A percentile compares a stretch with the other conserved stretches of the same genome.
Evolutionary conservation across 208 protist genomes (phyloP).

Genomic region (Trypanosoma congolense): DNA sequence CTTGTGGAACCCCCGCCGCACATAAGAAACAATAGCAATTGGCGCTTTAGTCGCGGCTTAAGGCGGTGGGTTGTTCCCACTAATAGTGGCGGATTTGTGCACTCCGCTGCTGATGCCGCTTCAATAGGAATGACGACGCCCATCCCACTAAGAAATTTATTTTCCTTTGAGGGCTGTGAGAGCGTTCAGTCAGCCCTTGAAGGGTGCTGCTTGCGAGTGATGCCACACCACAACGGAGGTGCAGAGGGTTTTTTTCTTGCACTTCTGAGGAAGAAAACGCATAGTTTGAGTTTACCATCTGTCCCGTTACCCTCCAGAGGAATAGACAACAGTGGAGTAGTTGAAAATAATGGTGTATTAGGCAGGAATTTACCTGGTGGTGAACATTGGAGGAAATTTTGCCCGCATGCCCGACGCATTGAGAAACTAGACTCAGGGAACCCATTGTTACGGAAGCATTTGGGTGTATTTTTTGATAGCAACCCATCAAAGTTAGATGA

Average conservation of each 20-base stretch:
- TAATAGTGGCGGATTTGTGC: slow-evolving; percentile 45
- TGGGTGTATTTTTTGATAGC: slow-evolving; percentile 31
- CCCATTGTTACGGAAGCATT: slow-evolving; percentile 22
- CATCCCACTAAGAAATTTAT: slow-evolving; percentile 27
- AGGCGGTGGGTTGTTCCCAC: slow-evolving; percentile 59
- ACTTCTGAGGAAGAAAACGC: slow-evolving; percentile 28
- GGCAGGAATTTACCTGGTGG: not conserved
- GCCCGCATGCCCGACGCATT: slow-evolving; percentile 19
- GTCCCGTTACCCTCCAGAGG: not conserved
- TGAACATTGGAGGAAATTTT: slow-evolving; percentile 5
- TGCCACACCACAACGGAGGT: slow-evolving; percentile 57
- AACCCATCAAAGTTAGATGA: slow-evolving; percentile 6
- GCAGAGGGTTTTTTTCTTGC: slow-evolving; percentile 78
- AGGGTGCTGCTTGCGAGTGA: slow-evolving; percentile 49
- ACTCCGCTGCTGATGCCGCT: slow-evolving; percentile 29
- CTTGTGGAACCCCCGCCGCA: slow-evolving; percentile 33
- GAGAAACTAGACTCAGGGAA: slow-evolving; percentile 15
- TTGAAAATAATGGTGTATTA: not conserved
- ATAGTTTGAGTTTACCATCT: not conserved
- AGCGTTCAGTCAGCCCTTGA: slow-evolving; percentile 3
- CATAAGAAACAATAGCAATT: slow-evolving; percentile 5
- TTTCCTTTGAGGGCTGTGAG: slow-evolving; percentile 22
- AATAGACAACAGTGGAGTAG: not conserved
- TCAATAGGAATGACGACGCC: slow-evolving; percentile 25
- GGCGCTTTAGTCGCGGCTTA: slow-evolving; percentile 37